Conservation (phyloP, 2,329 filamentous ascomycete species). For the Cryphonectria parasitica region DNA sequence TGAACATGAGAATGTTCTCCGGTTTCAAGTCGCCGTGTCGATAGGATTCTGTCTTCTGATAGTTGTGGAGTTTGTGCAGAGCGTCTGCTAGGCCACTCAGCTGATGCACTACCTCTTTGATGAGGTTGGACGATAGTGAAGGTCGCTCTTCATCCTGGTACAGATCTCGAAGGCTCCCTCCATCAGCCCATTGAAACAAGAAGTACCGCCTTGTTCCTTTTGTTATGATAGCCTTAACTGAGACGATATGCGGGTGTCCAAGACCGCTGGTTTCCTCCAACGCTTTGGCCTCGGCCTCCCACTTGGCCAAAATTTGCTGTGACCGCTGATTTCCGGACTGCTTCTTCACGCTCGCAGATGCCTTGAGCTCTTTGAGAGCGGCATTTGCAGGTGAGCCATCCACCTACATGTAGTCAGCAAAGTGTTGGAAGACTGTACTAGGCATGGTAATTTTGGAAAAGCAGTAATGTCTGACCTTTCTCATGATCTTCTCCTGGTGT, state of each 20-base stretch:
- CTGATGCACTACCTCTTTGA: neutral
- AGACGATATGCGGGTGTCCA: neutral
- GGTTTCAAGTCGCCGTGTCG: constrained; percentile 21
- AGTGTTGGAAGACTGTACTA: too few relatives aligned
- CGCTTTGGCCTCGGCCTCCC: neutral
- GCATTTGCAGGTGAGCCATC: too few relatives aligned
- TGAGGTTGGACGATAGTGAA: neutral
- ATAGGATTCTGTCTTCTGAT: neutral
- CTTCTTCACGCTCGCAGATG: neutral
- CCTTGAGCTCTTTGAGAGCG: constrained; percentile 7
- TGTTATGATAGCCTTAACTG: constrained; percentile 1
- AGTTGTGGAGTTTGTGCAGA: constrained; percentile 9
- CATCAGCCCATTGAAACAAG: constrained; percentile 27
- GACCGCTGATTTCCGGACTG: neutral
- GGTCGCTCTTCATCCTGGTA: neutral
- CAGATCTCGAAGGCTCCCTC: constrained; percentile 23
- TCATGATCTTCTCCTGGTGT: neutral
- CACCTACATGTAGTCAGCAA: too few relatives aligned
- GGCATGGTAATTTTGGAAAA: too few relatives aligned
- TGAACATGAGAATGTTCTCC: constrained; percentile 17
- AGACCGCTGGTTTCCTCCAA: neutral
- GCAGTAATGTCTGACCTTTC: neutral
- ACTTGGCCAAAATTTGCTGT: neutral
- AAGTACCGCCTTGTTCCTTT: constrained; percentile 17
- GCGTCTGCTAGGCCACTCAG: constrained; percentile 16